Evolutionary conservation across 2,329 filamentous ascomycete genomes (phyloP).

Genomic region (Ophiostoma montium): DNA sequence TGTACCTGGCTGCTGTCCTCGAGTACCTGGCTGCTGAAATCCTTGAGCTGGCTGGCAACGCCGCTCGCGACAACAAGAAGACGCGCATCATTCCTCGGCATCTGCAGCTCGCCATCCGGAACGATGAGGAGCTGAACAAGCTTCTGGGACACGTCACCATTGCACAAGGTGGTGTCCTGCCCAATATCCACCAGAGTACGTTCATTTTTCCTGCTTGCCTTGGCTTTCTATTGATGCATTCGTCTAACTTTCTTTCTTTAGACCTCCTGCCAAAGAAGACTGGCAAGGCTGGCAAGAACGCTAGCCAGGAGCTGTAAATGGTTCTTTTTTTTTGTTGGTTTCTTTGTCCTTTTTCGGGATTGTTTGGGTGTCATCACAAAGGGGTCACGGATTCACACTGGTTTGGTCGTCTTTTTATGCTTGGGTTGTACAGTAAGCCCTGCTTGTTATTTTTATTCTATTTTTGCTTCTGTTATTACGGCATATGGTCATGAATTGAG

Average conservation of each 20-base stretch:
- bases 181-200: conserved; percentile 98
- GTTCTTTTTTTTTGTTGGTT: conserved; percentile 30
- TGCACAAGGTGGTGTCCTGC: conserved; percentile 93
- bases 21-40: conserved; percentile 99
- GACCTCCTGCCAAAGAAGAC: conserved; percentile 99
- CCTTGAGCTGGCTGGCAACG: conserved; percentile 96
- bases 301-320: conserved; percentile 84
- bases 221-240: not conserved
- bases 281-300: conserved; percentile 79
- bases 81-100: conserved; percentile 99
- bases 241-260: conserved; percentile 26
- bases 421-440: conserved; percentile 62
- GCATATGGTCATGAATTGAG: conserved; percentile 51
- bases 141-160: conserved; percentile 95
- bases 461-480: conserved; percentile 21
- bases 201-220: conserved; percentile 16
- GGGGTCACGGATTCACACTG: conserved; percentile 60
- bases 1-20: conserved; percentile 93
- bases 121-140: conserved; percentile 99
- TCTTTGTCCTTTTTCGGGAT: conserved; percentile 44
- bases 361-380: conserved; percentile 66
- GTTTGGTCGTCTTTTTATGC: conserved; percentile 51
- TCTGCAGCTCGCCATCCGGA: conserved; percentile 96
- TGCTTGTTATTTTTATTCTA: conserved; percentile 19
- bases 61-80: conserved; percentile 99